Conservation (phyloP, 176 grass and related monocot genomes). For the Poa pratensis region DNA sequence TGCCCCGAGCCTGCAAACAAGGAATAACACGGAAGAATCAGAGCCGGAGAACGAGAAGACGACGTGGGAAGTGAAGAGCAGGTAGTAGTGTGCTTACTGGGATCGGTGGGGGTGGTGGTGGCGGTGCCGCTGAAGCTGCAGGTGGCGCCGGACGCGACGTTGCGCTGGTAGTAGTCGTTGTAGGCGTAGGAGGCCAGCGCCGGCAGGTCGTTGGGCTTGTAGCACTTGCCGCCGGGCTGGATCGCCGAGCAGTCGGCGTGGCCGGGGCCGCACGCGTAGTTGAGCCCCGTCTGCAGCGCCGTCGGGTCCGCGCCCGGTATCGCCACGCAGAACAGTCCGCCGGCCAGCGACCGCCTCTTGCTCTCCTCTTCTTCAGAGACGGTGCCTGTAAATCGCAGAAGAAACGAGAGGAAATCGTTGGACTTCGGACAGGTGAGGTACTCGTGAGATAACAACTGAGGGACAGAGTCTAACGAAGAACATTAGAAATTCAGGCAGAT, state of each 20-base stretch:
- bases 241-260: slow-evolving; percentile 71
- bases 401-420: too few relatives aligned
- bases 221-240: slow-evolving; percentile 73
- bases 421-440: background rate
- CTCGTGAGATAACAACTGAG: background rate
- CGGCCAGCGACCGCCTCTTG: slow-evolving; percentile 51
- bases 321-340: slow-evolving; percentile 77
- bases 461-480: background rate
- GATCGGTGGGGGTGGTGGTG: slow-evolving; percentile 42
- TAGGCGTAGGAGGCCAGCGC: slow-evolving; percentile 87
- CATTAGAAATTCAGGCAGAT: background rate
- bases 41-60: background rate
- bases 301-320: slow-evolving; percentile 50
- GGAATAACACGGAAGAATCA: slow-evolving; percentile 18
- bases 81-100: slow-evolving; percentile 56
- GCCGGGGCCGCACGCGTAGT: slow-evolving; percentile 76
- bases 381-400: slow-evolving; percentile 24
- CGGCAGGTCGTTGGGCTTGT: slow-evolving; percentile 65
- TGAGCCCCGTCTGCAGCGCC: slow-evolving; percentile 63
- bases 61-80: background rate
- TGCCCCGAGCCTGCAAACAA: slow-evolving; percentile 70
- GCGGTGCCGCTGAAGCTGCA: slow-evolving; percentile 81
- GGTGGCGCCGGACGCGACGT: slow-evolving; percentile 37
- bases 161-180: slow-evolving; percentile 90
- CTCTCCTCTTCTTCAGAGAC: background rate